phyloP scores from a whole-genome alignment of 306 rosid species.

The Abrus pulchellus region DNA sequence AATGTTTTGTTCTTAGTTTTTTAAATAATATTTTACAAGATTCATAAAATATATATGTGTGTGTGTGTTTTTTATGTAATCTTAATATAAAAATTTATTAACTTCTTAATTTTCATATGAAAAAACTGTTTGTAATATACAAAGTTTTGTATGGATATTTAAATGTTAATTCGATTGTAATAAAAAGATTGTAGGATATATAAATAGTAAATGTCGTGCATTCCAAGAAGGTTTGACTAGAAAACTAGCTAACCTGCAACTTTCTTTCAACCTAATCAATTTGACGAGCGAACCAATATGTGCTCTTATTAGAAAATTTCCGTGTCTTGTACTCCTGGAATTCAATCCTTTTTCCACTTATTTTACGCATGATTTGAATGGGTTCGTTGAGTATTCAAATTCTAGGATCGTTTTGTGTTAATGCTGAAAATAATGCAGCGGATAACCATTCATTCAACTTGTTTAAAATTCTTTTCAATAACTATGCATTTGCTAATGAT shows the following conservation, averaged over 20 bases:
- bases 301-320: background rate
- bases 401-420: background rate
- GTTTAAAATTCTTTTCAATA: background rate
- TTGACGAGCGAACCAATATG: background rate
- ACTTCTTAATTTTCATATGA: too few relatives aligned
- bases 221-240: background rate
- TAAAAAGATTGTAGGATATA: too few relatives aligned
- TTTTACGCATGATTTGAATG: background rate
- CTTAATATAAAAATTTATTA: too few relatives aligned
- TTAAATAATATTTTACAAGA: too few relatives aligned
- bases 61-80: too few relatives aligned
- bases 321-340: slow-evolving; percentile 1
- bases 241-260: background rate
- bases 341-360: background rate
- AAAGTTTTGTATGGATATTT: too few relatives aligned
- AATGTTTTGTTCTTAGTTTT: too few relatives aligned
- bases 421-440: background rate
- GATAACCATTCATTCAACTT: background rate
- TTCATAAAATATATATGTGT: too few relatives aligned
- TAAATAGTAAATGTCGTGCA: background rate
- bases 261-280: slow-evolving; percentile 21
- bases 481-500: background rate
- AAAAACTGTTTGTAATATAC: too few relatives aligned
- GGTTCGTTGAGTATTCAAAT: background rate
- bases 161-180: background rate